These are phyloP conservation scores for Fusarium neocosmosporiellum DNA, from an alignment of 2,329 filamentous ascomycete genomes.

Conservation along the genomic window DNA sequence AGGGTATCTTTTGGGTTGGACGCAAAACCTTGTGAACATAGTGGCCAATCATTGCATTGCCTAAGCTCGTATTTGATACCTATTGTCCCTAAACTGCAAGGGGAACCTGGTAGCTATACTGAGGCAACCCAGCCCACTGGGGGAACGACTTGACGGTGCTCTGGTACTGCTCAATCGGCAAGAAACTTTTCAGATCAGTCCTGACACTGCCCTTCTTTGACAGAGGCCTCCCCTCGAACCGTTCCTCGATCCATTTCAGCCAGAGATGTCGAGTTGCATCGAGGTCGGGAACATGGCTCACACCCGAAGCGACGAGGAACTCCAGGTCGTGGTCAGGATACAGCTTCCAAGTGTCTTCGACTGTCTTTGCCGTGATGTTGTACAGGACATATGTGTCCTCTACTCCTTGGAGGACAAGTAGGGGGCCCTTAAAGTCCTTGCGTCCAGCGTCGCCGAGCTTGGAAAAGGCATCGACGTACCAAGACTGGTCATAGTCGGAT, in stretches of 20 bases:
- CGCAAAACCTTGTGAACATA: not conserved
- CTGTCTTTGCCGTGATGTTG: conserved; percentile 4
- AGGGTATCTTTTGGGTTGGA: no score
- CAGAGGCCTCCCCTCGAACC: conserved; percentile 18
- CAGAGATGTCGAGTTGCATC: conserved; percentile 25
- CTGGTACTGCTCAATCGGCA: conserved; percentile 21
- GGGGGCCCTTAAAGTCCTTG: conserved; percentile 46
- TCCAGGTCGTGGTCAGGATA: conserved; percentile 22
- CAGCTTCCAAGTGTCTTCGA: conserved; percentile 26
- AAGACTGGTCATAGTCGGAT: not conserved
- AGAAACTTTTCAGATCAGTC: conserved; percentile 17
- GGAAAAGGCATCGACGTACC: conserved; percentile 9
- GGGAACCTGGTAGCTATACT: conserved; percentile 1
- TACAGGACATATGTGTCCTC: conserved; percentile 35
- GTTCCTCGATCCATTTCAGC: conserved; percentile 35
- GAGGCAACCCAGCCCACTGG: not conserved
- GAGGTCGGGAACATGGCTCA: conserved; percentile 22
- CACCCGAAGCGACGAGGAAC: conserved; percentile 20
- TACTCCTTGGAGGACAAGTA: conserved; percentile 51
- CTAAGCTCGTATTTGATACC: not conserved
- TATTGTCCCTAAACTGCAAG: not conserved
- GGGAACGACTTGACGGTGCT: conserved; percentile 3
- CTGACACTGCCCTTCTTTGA: conserved; percentile 1
- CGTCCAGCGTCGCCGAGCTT: conserved; percentile 39
- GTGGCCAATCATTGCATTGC: not conserved